A percentile compares a stretch with the other conserved stretches of the same genome.
These are phyloP conservation scores for Sextonia rubra DNA, from an alignment of 164 flowering plant species.

Conservation along the genomic window DNA sequence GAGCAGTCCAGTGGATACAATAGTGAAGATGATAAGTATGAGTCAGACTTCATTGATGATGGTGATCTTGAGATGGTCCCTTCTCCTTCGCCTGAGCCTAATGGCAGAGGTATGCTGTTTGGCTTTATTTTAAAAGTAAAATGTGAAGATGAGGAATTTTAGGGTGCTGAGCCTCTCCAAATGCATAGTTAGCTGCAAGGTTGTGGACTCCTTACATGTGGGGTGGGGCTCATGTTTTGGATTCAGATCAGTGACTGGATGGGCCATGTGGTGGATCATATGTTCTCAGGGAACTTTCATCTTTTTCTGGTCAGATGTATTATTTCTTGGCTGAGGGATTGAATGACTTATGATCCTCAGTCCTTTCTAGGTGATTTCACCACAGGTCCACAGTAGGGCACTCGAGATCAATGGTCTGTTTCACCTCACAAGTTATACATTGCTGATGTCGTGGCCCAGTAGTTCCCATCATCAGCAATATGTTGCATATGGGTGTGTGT, in stretches of 20 bases:
- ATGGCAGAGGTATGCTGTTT: conserved; percentile 69
- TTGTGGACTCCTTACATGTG: background rate
- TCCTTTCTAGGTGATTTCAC: too few species aligned
- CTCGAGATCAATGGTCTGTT: too few species aligned
- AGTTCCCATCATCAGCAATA: too few species aligned
- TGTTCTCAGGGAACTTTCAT: too few species aligned
- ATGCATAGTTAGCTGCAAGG: background rate
- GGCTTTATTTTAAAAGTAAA: background rate
- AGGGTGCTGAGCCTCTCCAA: background rate
- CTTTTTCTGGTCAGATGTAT: too few species aligned
- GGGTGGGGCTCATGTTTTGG: background rate
- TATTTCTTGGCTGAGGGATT: background rate
- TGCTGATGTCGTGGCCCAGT: too few species aligned
- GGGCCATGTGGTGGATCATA: too few species aligned
- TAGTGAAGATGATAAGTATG: conserved; percentile 42
- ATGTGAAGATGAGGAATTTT: background rate
- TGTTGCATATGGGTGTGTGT: too few species aligned
- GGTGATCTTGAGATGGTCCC: conserved; percentile 25
- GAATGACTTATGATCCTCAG: too few species aligned
- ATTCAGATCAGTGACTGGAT: too few species aligned
- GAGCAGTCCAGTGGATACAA: conserved; percentile 49
- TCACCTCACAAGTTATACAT: too few species aligned
- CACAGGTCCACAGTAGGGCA: too few species aligned
- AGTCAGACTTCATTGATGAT: conserved; percentile 39
- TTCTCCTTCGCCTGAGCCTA: conserved; percentile 42